These are phyloP conservation scores for Aurinia saxatilis DNA, from an alignment of 345 rosid species.

Conservation along the genomic window DNA sequence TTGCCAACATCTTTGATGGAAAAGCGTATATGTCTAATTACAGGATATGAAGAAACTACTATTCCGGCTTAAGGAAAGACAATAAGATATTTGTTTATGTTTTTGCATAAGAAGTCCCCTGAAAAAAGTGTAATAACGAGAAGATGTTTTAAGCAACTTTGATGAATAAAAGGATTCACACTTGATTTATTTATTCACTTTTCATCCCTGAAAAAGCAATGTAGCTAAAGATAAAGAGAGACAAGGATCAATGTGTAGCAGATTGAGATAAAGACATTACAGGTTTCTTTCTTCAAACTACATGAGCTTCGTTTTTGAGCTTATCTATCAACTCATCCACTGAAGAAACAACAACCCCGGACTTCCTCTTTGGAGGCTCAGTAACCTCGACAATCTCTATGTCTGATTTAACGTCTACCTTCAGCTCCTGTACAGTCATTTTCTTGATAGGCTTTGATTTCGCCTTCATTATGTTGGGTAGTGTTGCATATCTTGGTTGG, in stretches of 20 bases:
- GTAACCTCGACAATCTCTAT: constrained; percentile 62
- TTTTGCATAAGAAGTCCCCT: neutral
- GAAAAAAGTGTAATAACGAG: neutral
- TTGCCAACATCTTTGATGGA: neutral
- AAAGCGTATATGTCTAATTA: neutral
- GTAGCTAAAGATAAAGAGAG: neutral
- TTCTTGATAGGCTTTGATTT: constrained; percentile 79
- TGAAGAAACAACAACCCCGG: constrained; percentile 57
- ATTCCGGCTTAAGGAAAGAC: neutral
- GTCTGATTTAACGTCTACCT: constrained; percentile 52
- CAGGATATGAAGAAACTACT: neutral
- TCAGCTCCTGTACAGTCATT: constrained; percentile 54
- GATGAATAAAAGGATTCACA: neutral
- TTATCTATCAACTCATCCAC: constrained; percentile 73
- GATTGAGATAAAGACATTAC: neutral
- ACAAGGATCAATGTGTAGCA: neutral
- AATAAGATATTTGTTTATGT: neutral
- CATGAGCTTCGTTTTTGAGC: constrained; percentile 71
- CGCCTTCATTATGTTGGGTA: constrained; percentile 94
- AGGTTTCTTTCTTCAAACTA: constrained; percentile 36
- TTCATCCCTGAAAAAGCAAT: neutral
- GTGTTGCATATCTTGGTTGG: constrained; percentile 92
- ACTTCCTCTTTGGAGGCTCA: constrained; percentile 77
- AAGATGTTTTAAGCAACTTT: neutral
- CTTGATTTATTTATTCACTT: constrained; percentile 5